Evolutionary conservation across 2,329 filamentous ascomycete genomes (phyloP), one percentile per base, ranked within the genome.

Genomic region (Xylaria sp.): DNA sequence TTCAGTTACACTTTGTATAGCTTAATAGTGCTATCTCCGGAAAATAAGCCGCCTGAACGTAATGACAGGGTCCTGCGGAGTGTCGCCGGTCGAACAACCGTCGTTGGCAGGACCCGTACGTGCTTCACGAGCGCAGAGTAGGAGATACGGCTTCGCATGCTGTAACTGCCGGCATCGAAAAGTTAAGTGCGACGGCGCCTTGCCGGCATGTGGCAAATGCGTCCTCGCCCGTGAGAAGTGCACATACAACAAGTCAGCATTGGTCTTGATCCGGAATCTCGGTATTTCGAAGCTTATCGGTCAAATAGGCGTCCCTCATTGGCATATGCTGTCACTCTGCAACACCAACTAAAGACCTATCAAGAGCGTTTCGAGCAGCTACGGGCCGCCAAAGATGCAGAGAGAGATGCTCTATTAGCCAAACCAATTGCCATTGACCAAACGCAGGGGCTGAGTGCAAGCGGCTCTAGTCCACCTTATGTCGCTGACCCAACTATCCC

Each of bases 81-180:
- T 45, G n/a, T 45, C 23, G 45, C 45, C 32, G 41, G 39, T 18
- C 36, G 56, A 59, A 32, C 39, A 45, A 20, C 34, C 56, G 25
- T 13, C 39, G 23, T 20, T 46, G 13, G 39, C 5, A 28, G 39
- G 18, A 46, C 18, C 56, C 39, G 28, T 39, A 12, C 39, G 39
- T 45, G 39, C 39, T 8, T 25, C 53, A n/a, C 23, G 45, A 48
- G 45, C 28, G 18, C 50, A 53, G 34, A 59, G 41, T 8, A 59
- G 56, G 20, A n/a, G 56, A 46, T 59, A 59, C 18, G 56, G 56
- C 56, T 59, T 59, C 39, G 56, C 41, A 4, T 59, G 56, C 28
- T 59, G 41, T 34, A 59, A 59, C 39, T 59, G 56, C 39, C 39
- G 56, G 25, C 56, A 46, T 20, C 56, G 56, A 30, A 59, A 59